Base-by-base conservation (phyloP, 2,329 filamentous ascomycete species). In the Chaetomiaceae sp. region DNA sequence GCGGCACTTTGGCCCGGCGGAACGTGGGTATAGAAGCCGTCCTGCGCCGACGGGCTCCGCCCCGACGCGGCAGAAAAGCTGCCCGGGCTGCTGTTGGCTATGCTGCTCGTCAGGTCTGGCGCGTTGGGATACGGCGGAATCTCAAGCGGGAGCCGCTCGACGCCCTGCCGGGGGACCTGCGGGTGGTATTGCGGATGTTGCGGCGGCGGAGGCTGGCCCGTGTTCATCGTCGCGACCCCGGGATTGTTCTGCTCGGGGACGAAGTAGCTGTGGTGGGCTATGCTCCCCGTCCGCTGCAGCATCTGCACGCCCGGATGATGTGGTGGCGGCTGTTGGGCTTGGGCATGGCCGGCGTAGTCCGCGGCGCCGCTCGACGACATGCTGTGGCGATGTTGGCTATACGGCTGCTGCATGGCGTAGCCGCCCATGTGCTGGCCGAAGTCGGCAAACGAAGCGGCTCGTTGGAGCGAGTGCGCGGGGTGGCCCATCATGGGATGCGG, bases 201-300 rank as follows among this genome's bases (percentile, higher is more conserved):
- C 6, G 72, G 54, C 1, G 55, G 33, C 11, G 57, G 43, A 33
- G 59, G 59, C 19, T 57, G 63, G 58, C 74, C 75, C 11, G 79
- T 75, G 66, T 79, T 81, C 75, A 84, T 79, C 12, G 80, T 84
- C 29, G 80, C 81, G 6, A 85, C 77, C 12, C 77, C 80, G 9
- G 82, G 81, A 61, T 84, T 84, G 64, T 74, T 77, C 59, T 83
- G 79, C 53, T 85, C 82, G 1, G 82, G 77, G 27, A 84, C 74
- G 61, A 83, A 86, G 64, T 76, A 82, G 6, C 68, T 66, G 49
- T 75, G 73, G 44, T 72, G 67, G 3, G 75, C 71, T 62, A 79
- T 69, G 64, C 72, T 75, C 5, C 73, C 62, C n/a, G 73, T 71
- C 49, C 76, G 73, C 59, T 78, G 77, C 44, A 79, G 64, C 64